Evolutionary conservation across 768 basidiomycete genomes (phyloP).

Genomic region (Obba rivulosa): DNA sequence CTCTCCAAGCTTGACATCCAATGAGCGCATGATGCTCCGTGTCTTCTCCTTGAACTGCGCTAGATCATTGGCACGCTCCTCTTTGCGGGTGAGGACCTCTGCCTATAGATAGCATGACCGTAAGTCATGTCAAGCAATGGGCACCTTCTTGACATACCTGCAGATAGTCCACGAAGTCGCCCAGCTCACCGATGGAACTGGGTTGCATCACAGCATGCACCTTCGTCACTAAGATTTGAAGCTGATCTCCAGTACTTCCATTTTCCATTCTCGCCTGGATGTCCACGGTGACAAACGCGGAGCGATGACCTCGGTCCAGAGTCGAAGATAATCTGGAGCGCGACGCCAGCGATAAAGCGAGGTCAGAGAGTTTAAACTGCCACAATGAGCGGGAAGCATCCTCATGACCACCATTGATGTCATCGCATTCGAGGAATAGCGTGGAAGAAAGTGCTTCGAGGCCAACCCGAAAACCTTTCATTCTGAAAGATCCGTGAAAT

Average conservation of each 20-base stretch:
- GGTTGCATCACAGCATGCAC: slow-evolving; percentile 94
- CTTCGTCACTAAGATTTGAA: slow-evolving; percentile 60
- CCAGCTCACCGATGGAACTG: slow-evolving; percentile 85
- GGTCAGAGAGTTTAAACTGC: slow-evolving; percentile 66
- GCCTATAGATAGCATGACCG: slow-evolving; percentile 50
- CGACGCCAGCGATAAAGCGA: slow-evolving; percentile 82
- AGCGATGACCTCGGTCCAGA: slow-evolving; percentile 57
- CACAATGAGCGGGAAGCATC: slow-evolving; percentile 47
- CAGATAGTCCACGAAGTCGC: slow-evolving; percentile 82
- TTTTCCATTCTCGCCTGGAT: slow-evolving; percentile 35
- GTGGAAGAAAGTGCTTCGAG: slow-evolving; percentile 70
- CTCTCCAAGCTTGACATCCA: slow-evolving; percentile 58
- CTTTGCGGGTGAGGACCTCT: slow-evolving; percentile 69
- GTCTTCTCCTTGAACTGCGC: slow-evolving; percentile 82
- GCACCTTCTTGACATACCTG: slow-evolving; percentile 42
- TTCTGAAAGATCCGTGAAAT: slow-evolving; percentile 52
- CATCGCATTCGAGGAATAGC: slow-evolving; percentile 69
- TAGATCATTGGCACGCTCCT: slow-evolving; percentile 72
- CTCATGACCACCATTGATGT: slow-evolving; percentile 59
- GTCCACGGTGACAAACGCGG: slow-evolving; percentile 84
- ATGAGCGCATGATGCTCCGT: slow-evolving; percentile 63
- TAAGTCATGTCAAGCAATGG: slow-evolving; percentile 14
- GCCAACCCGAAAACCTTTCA: slow-evolving; percentile 78
- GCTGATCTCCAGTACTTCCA: slow-evolving; percentile 9
- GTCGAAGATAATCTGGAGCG: slow-evolving; percentile 33